Conservation (phyloP, 2,329 filamentous ascomycete genomes). For the Leptographium galeiforme region DNA sequence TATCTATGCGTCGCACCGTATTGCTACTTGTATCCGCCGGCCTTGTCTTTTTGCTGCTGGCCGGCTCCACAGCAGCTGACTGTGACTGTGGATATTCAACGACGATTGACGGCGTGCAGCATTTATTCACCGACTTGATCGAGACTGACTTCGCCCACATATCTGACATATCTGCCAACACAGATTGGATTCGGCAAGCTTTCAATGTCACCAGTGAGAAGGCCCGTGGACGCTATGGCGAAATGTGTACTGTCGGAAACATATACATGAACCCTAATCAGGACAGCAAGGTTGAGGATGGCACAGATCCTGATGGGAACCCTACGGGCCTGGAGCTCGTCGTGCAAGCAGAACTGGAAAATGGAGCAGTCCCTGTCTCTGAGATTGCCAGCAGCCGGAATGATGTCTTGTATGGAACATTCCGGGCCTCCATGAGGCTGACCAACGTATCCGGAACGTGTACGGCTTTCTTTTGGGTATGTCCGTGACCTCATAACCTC, state of each 20-base stretch:
- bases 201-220: constrained; percentile 50
- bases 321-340: constrained; percentile 42
- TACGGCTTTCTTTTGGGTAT: constrained; percentile 66
- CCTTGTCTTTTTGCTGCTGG: constrained; percentile 11
- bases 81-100: constrained; percentile 65
- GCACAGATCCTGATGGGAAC: constrained; percentile 28
- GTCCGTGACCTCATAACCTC: neutral
- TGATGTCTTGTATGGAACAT: constrained; percentile 59
- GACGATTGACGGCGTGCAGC: constrained; percentile 23
- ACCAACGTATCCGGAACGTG: constrained; percentile 53
- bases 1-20: neutral
- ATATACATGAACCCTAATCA: constrained; percentile 30
- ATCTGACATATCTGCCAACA: constrained; percentile 30
- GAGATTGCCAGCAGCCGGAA: constrained; percentile 48
- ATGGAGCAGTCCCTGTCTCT: constrained; percentile 44
- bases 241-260: constrained; percentile 45
- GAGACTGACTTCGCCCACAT: constrained; percentile 59
- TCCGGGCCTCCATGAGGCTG: constrained; percentile 52
- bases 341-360: constrained; percentile 30
- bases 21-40: constrained; percentile 1
- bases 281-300: constrained; percentile 28
- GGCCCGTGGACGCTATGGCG: constrained; percentile 52
- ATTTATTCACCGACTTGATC: constrained; percentile 53
- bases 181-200: constrained; percentile 52
- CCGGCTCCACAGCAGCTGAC: constrained; percentile 21